Base-by-base conservation (phyloP, 331 rosid species). In the Rhamnella rubrinervis region DNA sequence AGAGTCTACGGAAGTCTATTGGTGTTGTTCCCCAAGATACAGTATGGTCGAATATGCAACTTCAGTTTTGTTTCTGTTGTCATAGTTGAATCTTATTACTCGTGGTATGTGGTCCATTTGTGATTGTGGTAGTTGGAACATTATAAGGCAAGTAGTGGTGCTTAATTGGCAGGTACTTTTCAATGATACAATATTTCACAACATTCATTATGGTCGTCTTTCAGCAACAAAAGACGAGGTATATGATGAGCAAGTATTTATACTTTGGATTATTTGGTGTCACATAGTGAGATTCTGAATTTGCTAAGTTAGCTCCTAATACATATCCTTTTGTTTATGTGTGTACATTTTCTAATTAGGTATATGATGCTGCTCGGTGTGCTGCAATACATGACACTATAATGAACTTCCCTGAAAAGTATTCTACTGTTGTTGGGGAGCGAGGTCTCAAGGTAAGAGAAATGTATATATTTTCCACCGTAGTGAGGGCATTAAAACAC, bases 1-100 rank as follows among this genome's bases (percentile, higher is more conserved):
- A 87, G 80, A 93, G 98, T 88, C 73, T 93, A 72, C 83, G 98
- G 71, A 88, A 84, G 78, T 77, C 84, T 47, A 85, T 93, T 65
- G 98, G 97, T 63, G 96, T 93, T 78, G 98, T 93, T 74, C 98
- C 98, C 55, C 98, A 93, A 83, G 98, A 93, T 86, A 89, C 96
- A 61, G 98, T 89, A 84, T 71, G 83, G 81, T 73, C 70, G 55
- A 74, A 68, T 26, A 67, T 71, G 70, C 61, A 55, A 50, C 20
- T 62, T 61, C 6, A 46, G 50, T 52, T 21, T 69, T 35, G 25
- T 75, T 67, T 31, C 18, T 39, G 49, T 61, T 21, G 25, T 20
- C 72, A 37, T 67, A 18, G 31, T 63, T 28, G 28, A 35, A 23
- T 50, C 41, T 53, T 37, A 31, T 14, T 12, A 28, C 13, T 21